Evolutionary conservation across 148 eudicot genomes (phyloP), one percentile per base, ranked within the genome.

Genomic region (Amaranthus palmeri): DNA sequence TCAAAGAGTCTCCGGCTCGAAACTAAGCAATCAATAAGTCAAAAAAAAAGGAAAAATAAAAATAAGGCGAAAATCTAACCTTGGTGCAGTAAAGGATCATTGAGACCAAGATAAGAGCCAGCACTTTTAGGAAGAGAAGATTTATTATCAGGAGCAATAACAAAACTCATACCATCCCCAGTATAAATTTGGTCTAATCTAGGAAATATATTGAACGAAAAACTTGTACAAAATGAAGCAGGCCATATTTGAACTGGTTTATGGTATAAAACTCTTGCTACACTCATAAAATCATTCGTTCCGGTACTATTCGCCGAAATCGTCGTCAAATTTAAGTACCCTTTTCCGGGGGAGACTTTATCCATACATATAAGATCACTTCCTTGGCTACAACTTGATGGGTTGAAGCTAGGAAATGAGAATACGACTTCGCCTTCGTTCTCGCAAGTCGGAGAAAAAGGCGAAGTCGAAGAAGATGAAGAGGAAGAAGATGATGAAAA

Each of bases 151-250:
- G 76, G 85, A 10, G 96, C 91, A 54, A 90, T 58, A 60, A 90
- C 74, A 71, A 90, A 87, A 1, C 87, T 68, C 88, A 90, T 84
- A 53, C 96, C 96, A 75, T 90, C 96, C 65, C 96, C 91, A 51
- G 77, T 57, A 46, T 62, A 64, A 9, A 48, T 3, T 10, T 71
- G 58, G 45, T 63, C 51, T 0, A 70, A 55, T 43, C 67, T 73
- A 3, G 73, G 79, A 49, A 78, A 41, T 36, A 89, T 82, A 75
- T 66, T 79, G 0, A 87, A 54, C 3, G 84, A 82, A 59, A 89
- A 89, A 40, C 81, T 87, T 10, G 88, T 89, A 54, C 84, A 82
- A 42, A 87, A 77, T 12, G 82, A 80, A 8, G 91, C 83, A 3
- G 91, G 95, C 95, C 95, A 89, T 10, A 74, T 75, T 64, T 65